Evolutionary conservation across 2,329 filamentous ascomycete species (phyloP), one percentile per base, ranked within the genome.

Genomic region (Talaromyces atroroseus): DNA sequence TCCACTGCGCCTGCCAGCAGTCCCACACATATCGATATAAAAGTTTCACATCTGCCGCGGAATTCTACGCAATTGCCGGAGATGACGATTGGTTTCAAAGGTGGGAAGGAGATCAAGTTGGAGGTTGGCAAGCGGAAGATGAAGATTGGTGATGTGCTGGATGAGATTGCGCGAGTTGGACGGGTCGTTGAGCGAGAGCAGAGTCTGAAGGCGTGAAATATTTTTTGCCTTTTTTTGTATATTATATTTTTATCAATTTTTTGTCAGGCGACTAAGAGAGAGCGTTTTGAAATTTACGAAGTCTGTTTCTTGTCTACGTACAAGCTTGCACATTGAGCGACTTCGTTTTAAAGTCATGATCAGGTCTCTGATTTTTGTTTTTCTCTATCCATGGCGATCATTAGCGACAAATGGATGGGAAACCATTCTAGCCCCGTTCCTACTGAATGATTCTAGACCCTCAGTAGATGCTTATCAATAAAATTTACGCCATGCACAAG

Each of bases 111-210:
- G 67, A 83, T 97, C 77, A 84, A 84, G 34, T 82, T 97, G 40
- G 86, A 96, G 69, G 81, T 90, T 63, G 85, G 89, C 64, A 88
- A 87, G 72, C 79, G 89, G 65, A 87, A 86, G 68, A 78, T 92
- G 75, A 88, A 86, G 64, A 92, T 97, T 69, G 89, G 89, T 70
- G 88, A 91, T 66, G 83, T 97, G 20, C 81, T 92, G 57, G 89
- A 91, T 71, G 91, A 97, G 74, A 85, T 96, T 46, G 89, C 96
- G 71, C 82, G 94, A 66, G 90, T 97, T 76, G 96, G 91, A 51
- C 83, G 94, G 63, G 78, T 80, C 63, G 75, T 97, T 68, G 85
- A 90, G 66, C 87, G 95, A 71, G 84, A 90, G 74, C 89, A 91
- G 65, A 92, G 95, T 68, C 76, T 97, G 69, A 74, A 78, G 64